These are phyloP conservation scores for Pezicula radicicola DNA, from an alignment of 2,329 filamentous ascomycete species.

Conservation along the genomic window DNA sequence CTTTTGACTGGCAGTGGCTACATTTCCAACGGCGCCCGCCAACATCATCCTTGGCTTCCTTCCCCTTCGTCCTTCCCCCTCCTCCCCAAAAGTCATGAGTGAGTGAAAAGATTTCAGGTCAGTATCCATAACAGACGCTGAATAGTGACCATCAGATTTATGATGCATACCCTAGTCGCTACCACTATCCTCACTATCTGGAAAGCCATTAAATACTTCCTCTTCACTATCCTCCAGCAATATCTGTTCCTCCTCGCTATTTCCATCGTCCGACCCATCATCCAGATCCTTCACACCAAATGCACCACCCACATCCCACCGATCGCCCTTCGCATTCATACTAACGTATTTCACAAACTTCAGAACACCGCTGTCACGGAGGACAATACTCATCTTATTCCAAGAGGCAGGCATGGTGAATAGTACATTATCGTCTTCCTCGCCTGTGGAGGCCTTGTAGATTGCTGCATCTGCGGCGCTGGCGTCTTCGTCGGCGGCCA, in stretches of 20 bases:
- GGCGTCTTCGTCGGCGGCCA: conserved; percentile 78
- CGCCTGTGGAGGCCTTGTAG: conserved; percentile 65
- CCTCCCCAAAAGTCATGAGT: too few relatives aligned
- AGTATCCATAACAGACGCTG: too few relatives aligned
- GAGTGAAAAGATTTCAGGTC: too few relatives aligned
- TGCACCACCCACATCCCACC: conserved; percentile 84
- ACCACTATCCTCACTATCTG: conserved; percentile 32
- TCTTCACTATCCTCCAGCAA: conserved; percentile 40
- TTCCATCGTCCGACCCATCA: conserved; percentile 35
- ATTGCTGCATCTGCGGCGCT: conserved; percentile 76
- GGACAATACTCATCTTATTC: conserved; percentile 89
- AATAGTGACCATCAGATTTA: too few relatives aligned
- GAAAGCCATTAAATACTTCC: conserved; percentile 58
- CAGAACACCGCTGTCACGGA: conserved; percentile 81
- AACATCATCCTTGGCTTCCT: too few relatives aligned
- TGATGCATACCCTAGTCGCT: conserved; percentile 19
- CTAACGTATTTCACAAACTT: conserved; percentile 98
- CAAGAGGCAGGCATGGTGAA: conserved; percentile 70
- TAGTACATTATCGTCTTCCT: conserved; percentile 73
- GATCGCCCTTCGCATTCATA: conserved; percentile 75
- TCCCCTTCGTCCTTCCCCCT: too few relatives aligned
- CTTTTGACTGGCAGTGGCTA: too few relatives aligned
- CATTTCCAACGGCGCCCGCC: too few relatives aligned
- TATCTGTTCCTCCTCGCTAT: conserved; percentile 29
- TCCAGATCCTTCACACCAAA: conserved; percentile 67